phyloP scores from a whole-genome alignment of 257 asterid genomes.

The Penstemon davidsonii region DNA sequence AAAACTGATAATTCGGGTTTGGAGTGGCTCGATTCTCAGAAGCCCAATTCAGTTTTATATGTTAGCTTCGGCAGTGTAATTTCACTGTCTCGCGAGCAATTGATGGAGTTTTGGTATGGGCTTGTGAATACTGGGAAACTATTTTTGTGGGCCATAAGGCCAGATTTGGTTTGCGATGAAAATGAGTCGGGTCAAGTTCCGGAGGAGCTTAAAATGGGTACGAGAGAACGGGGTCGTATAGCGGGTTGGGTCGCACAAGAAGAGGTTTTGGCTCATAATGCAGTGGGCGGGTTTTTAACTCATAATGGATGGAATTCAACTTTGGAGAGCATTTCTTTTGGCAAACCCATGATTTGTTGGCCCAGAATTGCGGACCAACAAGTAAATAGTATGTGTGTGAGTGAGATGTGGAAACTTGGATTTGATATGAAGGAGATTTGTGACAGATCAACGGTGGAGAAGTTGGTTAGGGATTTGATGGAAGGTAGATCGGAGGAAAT shows the following conservation, averaged over 20 bases:
- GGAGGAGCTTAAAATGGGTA: constrained; percentile 24
- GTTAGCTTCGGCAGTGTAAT: constrained; percentile 42
- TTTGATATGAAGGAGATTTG: constrained; percentile 36
- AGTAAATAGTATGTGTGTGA: constrained; percentile 41
- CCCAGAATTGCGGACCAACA: constrained; percentile 38
- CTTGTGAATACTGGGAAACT: constrained; percentile 31
- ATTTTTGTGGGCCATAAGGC: constrained; percentile 45
- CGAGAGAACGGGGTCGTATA: constrained; percentile 25
- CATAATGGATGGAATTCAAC: constrained; percentile 53
- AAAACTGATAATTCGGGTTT: constrained; percentile 31
- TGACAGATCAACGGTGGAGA: constrained; percentile 40
- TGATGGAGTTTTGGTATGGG: constrained; percentile 43
- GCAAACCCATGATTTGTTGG: constrained; percentile 47
- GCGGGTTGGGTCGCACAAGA: constrained; percentile 49
- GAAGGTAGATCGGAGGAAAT: constrained; percentile 26
- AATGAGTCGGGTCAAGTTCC: constrained; percentile 24
- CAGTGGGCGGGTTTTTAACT: constrained; percentile 41
- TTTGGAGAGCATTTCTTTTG: constrained; percentile 39
- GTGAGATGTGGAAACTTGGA: constrained; percentile 42
- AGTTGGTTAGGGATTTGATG: constrained; percentile 41
- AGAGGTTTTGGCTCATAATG: constrained; percentile 35
- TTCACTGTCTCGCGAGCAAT: constrained; percentile 20
- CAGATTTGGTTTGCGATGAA: constrained; percentile 27
- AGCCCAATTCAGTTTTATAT: constrained; percentile 38
- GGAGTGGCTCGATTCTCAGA: constrained; percentile 44